Conservation (phyloP, 225 moss, liverwort and hornwort genomes). For the Pseudisothecium myosuroides region DNA sequence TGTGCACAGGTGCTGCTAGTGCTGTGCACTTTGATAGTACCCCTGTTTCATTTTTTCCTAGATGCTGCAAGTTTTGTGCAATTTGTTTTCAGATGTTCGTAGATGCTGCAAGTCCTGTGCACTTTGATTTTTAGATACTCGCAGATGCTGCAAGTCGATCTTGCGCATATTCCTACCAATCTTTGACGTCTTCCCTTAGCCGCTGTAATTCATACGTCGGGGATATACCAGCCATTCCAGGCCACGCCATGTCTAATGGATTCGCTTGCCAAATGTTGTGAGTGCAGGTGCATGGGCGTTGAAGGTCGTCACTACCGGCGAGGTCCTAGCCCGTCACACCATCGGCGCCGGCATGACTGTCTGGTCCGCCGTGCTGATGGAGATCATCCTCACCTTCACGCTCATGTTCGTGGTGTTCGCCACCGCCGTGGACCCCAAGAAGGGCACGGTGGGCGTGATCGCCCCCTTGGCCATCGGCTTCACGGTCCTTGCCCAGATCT, state of each 20-base stretch:
- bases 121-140: not conserved
- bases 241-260: not conserved
- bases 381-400: constrained; percentile 64
- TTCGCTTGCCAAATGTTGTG: not conserved
- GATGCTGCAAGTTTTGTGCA: not conserved
- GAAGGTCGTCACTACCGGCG: constrained; percentile 37
- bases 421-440: constrained; percentile 75
- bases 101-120: not conserved
- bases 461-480: constrained; percentile 90
- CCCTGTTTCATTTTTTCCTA: too few relatives aligned
- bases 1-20: not conserved
- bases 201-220: not conserved
- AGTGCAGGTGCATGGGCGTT: constrained; percentile 33
- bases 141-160: not conserved
- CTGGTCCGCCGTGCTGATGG: constrained; percentile 22
- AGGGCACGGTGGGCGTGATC: constrained; percentile 55
- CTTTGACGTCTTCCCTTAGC: too few relatives aligned
- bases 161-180: not conserved
- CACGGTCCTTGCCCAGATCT: constrained; percentile 60
- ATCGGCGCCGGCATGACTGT: constrained; percentile 5
- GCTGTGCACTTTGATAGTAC: not conserved
- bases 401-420: constrained; percentile 91
- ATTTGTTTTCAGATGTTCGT: not conserved
- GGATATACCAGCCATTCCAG: not conserved
- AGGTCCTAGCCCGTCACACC: constrained; percentile 22